A percentile compares a stretch with the other conserved stretches of the same genome.
phyloP scores from a whole-genome alignment of 495 filamentous ascomycete species.

The Talaromyces adpressus region DNA sequence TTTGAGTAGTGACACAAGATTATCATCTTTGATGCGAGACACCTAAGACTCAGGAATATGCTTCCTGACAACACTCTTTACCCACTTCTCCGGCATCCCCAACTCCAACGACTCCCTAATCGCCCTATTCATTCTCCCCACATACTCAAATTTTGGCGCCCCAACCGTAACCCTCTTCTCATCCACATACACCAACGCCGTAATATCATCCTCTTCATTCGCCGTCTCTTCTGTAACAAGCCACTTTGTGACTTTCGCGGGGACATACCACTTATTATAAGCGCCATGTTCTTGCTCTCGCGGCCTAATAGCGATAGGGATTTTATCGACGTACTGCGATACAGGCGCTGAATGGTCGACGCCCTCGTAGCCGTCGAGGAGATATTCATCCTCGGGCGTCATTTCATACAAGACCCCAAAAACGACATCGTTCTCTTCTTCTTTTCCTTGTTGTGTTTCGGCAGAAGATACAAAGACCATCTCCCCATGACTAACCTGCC shows the following conservation, averaged over 20 bases:
- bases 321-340: constrained; percentile 9
- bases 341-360: constrained; percentile 21
- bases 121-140: constrained; percentile 60
- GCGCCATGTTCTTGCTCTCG: constrained; percentile 26
- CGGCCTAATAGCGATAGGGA: constrained; percentile 36
- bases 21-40: too few relatives aligned
- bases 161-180: constrained; percentile 29
- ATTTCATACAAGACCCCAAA: constrained; percentile 60
- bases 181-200: constrained; percentile 54
- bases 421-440: constrained; percentile 24
- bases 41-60: constrained; percentile 32
- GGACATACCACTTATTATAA: constrained; percentile 36
- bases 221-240: constrained; percentile 18
- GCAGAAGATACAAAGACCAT: constrained; percentile 15
- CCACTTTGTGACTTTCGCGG: constrained; percentile 27
- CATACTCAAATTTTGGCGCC: constrained; percentile 53
- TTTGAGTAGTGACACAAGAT: too few relatives aligned
- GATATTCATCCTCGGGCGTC: constrained; percentile 25
- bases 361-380: constrained; percentile 37
- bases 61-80: constrained; percentile 48
- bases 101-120: constrained; percentile 51
- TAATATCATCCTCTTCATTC: constrained; percentile 10
- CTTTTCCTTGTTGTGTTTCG: neutral
- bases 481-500: constrained; percentile 14
- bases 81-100: constrained; percentile 51